A percentile compares a stretch with the other conserved stretches of the same genome.
Conservation (phyloP, 2,329 filamentous ascomycete genomes). For the Hymenoscyphus infarciens region DNA sequence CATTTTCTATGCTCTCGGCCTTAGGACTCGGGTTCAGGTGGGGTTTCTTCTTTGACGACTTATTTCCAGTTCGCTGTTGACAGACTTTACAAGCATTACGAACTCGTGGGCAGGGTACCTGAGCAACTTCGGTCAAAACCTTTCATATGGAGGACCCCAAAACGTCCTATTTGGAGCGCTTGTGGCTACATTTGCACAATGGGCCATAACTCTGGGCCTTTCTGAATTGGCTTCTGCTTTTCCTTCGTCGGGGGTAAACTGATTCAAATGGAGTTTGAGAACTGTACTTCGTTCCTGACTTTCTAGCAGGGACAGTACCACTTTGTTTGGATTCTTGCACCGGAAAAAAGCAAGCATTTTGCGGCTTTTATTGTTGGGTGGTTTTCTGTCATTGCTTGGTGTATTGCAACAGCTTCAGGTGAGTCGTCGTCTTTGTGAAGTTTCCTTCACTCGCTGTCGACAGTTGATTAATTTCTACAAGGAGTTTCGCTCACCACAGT, state of each 20-base stretch:
- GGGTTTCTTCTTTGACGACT: neutral
- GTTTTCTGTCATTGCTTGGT: conserved; percentile 14
- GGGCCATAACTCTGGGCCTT: conserved; percentile 28
- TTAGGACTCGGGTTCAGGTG: conserved; percentile 28
- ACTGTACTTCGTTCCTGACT: neutral
- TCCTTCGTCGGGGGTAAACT: conserved; percentile 21
- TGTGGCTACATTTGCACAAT: conserved; percentile 26
- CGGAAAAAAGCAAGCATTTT: conserved; percentile 11
- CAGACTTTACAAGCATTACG: conserved; percentile 22
- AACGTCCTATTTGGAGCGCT: conserved; percentile 28
- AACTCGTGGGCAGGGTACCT: conserved; percentile 34
- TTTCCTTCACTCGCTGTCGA: too few relatives aligned
- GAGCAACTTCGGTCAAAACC: conserved; percentile 14
- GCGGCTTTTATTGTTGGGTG: conserved; percentile 14
- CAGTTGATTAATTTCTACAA: too few relatives aligned
- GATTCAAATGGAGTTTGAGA: neutral
- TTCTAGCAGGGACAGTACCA: conserved; percentile 32
- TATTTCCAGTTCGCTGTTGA: neutral
- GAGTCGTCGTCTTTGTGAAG: neutral
- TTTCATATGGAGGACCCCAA: conserved; percentile 30
- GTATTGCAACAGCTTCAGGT: conserved; percentile 9
- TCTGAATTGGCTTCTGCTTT: conserved; percentile 32
- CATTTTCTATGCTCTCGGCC: conserved; percentile 26
- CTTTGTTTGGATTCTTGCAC: conserved; percentile 30
- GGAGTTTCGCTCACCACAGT: conserved; percentile 6